Conservation (phyloP, 2,329 filamentous ascomycete genomes). For the Berkeleyomyces rouxiae region DNA sequence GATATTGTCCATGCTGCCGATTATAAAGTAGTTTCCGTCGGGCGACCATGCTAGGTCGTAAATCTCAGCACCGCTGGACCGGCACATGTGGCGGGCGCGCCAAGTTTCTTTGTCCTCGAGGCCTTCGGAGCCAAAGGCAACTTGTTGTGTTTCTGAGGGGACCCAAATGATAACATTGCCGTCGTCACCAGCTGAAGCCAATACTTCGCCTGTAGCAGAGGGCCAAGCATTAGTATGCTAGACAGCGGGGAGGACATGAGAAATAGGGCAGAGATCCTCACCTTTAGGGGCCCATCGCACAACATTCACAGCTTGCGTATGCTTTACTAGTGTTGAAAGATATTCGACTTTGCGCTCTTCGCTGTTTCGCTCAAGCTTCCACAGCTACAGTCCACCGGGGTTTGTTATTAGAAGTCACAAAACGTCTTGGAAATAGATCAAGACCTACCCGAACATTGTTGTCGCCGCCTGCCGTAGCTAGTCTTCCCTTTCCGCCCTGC, state of each 20-base stretch:
- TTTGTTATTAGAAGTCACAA: background rate
- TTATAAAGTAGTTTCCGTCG: constrained; percentile 92
- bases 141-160: constrained; percentile 57
- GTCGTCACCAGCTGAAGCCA: constrained; percentile 91
- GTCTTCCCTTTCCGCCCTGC: constrained; percentile 71
- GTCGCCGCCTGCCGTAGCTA: constrained; percentile 90
- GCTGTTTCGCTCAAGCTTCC: constrained; percentile 73
- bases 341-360: constrained; percentile 85
- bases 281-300: constrained; percentile 91
- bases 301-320: constrained; percentile 95
- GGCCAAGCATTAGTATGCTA: background rate
- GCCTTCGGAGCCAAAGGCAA: constrained; percentile 63
- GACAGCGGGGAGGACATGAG: constrained; percentile 3
- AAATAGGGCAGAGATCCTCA: constrained; percentile 25
- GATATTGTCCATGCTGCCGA: constrained; percentile 98
- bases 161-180: constrained; percentile 96
- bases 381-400: constrained; percentile 35
- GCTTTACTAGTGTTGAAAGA: constrained; percentile 76
- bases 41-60: constrained; percentile 98
- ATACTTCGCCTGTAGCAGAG: constrained; percentile 53
- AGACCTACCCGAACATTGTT: constrained; percentile 75
- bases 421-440: background rate
- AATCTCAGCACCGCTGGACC: constrained; percentile 86
- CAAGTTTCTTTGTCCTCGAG: constrained; percentile 92
- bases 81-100: constrained; percentile 95